These are phyloP conservation scores for Xylariaceae sp. DNA, from an alignment of 2,329 filamentous ascomycete genomes.

Conservation along the genomic window DNA sequence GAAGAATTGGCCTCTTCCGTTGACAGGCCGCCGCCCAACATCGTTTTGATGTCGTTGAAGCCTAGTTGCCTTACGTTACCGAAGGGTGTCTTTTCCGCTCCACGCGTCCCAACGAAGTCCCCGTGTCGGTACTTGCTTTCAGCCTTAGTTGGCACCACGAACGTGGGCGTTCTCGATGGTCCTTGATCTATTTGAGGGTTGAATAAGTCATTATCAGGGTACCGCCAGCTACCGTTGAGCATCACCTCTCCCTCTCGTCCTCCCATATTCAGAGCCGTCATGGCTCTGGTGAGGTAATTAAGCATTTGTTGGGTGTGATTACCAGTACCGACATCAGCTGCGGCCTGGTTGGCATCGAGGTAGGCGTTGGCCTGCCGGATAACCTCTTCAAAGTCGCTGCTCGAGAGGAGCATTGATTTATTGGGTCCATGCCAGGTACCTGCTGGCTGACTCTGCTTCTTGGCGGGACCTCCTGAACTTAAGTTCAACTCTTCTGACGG, in stretches of 20 bases:
- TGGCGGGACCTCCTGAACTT: background rate
- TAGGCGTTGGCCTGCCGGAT: conserved; percentile 10
- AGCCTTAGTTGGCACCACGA: conserved; percentile 1
- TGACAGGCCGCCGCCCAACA: conserved; percentile 12
- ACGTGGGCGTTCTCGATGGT: background rate
- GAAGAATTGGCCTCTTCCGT: background rate
- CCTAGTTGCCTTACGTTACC: background rate
- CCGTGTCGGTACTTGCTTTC: background rate
- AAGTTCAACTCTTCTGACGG: background rate
- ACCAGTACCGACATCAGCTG: background rate
- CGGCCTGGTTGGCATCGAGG: conserved; percentile 2
- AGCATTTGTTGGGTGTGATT: background rate
- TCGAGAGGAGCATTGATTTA: conserved; percentile 8
- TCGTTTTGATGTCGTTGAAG: conserved; percentile 11
- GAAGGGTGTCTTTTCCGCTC: background rate
- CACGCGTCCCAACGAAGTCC: background rate
- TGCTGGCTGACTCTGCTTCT: background rate
- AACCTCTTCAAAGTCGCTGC: conserved; percentile 7
- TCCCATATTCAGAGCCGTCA: background rate
- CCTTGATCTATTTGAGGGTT: too few relatives aligned
- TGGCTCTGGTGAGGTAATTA: conserved; percentile 2
- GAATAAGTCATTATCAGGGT: background rate
- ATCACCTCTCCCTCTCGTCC: background rate
- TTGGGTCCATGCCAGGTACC: conserved; percentile 13
- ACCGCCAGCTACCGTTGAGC: conserved; percentile 1